phyloP scores from a whole-genome alignment of 1,284 basidiomycete genomes.

The Taiwanofungus camphoratus region DNA sequence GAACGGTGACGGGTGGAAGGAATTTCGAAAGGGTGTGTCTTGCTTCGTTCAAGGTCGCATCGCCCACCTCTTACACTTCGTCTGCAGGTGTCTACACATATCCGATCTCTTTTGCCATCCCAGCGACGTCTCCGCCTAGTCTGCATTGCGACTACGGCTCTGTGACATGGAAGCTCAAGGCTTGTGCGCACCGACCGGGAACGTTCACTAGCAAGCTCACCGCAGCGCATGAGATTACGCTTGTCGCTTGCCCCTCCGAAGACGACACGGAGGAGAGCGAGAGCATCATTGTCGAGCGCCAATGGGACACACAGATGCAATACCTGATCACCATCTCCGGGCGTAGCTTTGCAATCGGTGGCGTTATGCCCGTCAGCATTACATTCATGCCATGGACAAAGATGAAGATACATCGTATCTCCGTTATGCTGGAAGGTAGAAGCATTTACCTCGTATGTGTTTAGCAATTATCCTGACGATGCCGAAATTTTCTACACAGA shows the following conservation, averaged over 20 bases:
- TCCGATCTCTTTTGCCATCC: constrained; percentile 88
- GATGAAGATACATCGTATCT: constrained; percentile 76
- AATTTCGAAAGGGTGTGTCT: constrained; percentile 79
- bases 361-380: constrained; percentile 76
- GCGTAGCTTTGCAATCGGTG: constrained; percentile 80
- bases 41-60: not conserved
- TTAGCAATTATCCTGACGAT: not conserved
- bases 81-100: constrained; percentile 85
- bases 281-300: constrained; percentile 82
- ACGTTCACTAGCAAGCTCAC: constrained; percentile 73
- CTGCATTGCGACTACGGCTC: constrained; percentile 77
- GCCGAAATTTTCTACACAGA: constrained; percentile 37
- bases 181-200: constrained; percentile 80
- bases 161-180: constrained; percentile 79
- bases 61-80: constrained; percentile 2
- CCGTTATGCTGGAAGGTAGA: constrained; percentile 80
- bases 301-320: constrained; percentile 90
- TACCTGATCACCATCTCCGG: constrained; percentile 81
- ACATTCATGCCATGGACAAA: constrained; percentile 84
- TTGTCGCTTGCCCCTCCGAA: constrained; percentile 75
- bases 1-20: constrained; percentile 70
- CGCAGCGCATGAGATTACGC: constrained; percentile 67
- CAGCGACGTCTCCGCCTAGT: constrained; percentile 76
- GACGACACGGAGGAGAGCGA: constrained; percentile 80
- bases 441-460: not conserved